A percentile compares a stretch with the other conserved stretches of the same genome.
phyloP scores from a whole-genome alignment of 164 flowering plant genomes.

The Sextonia rubra region DNA sequence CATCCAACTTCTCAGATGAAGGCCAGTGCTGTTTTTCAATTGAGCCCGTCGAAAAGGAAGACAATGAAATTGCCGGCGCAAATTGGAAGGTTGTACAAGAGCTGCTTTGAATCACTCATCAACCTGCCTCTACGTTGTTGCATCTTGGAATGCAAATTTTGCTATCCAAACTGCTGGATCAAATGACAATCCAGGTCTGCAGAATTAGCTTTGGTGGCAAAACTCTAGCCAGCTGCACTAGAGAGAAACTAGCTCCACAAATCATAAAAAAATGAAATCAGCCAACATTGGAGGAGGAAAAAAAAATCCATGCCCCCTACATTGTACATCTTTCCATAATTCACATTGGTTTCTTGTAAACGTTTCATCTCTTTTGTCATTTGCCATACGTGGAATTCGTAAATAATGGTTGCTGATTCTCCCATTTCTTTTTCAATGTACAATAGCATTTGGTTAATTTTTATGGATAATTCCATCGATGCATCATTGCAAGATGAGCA shows the following conservation, averaged over 20 bases:
- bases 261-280: background rate
- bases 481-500: background rate
- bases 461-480: too few relatives aligned
- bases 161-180: background rate
- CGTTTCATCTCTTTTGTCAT: too few relatives aligned
- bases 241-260: background rate
- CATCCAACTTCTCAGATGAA: conserved; percentile 8
- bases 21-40: conserved; percentile 4
- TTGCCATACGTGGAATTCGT: background rate
- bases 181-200: background rate
- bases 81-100: conserved; percentile 8
- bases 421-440: background rate
- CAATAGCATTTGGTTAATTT: background rate
- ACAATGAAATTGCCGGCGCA: background rate
- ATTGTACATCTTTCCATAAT: background rate
- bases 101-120: conserved; percentile 5
- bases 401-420: too few relatives aligned
- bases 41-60: conserved; percentile 7
- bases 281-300: too few relatives aligned
- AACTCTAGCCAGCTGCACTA: background rate
- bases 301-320: too few relatives aligned
- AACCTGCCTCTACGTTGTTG: background rate
- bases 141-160: background rate
- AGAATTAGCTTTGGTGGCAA: background rate
- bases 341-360: background rate